Percentiles rank a stretch among this genome's conserved stretches.
Evolutionary conservation across 139 green algal genomes (phyloP).

Genomic region (Closterium sp.): DNA sequence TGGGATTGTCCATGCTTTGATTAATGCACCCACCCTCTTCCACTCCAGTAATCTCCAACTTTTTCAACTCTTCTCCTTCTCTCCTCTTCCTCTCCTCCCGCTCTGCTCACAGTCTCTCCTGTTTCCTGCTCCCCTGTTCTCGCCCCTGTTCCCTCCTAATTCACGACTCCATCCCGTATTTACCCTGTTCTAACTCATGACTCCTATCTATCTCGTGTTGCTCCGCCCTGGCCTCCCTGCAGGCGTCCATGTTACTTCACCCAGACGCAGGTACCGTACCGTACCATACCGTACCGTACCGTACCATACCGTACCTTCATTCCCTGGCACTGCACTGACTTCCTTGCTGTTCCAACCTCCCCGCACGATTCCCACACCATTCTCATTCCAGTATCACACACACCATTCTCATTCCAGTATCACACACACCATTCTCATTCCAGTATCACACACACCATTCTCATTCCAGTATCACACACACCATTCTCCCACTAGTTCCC

Average conservation of each 20-base stretch:
- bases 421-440: too few relatives aligned
- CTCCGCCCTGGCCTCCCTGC: not conserved
- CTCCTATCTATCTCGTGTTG: not conserved
- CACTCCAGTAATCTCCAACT: too few relatives aligned
- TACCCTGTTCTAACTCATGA: not conserved
- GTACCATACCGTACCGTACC: too few relatives aligned
- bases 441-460: too few relatives aligned
- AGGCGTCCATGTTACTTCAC: not conserved
- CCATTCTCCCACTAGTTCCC: not conserved
- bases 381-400: too few relatives aligned
- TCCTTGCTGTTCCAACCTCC: too few relatives aligned
- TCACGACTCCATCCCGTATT: not conserved
- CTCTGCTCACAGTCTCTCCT: not conserved
- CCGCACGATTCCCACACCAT: too few relatives aligned
- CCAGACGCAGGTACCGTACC: not conserved
- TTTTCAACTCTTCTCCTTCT: not conserved
- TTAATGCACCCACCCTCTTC: too few relatives aligned
- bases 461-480: too few relatives aligned
- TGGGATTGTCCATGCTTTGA: too few relatives aligned
- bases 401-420: not conserved
- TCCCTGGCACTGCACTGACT: too few relatives aligned
- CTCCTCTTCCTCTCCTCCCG: not conserved
- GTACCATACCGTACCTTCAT: too few relatives aligned
- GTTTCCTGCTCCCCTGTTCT: not conserved
- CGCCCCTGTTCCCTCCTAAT: not conserved